A percentile compares a stretch with the other conserved stretches of the same genome.
These are phyloP conservation scores for Bocquillonia castaneifolia DNA, from an alignment of 441 rosid genomes.

Conservation along the genomic window DNA sequence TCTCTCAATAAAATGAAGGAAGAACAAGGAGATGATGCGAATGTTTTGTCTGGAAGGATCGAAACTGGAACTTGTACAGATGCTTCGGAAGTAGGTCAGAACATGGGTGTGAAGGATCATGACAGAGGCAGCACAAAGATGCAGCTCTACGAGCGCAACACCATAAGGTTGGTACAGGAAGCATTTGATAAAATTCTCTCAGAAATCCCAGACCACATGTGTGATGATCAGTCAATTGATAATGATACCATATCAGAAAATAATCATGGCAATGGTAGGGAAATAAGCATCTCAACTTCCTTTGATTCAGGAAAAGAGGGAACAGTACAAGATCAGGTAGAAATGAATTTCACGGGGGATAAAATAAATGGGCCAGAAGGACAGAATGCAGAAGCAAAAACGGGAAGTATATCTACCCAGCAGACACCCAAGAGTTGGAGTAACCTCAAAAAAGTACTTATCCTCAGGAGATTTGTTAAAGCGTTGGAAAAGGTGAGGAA, in stretches of 20 bases:
- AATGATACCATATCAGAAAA: conserved; percentile 34
- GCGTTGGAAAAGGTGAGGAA: conserved; percentile 63
- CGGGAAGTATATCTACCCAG: conserved; percentile 29
- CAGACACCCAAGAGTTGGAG: conserved; percentile 64
- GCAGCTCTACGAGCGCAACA: conserved; percentile 45
- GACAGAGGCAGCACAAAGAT: conserved; percentile 29
- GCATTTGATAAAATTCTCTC: conserved; percentile 73
- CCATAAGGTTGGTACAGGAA: conserved; percentile 67
- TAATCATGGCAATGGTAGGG: conserved; percentile 28
- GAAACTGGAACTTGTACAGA: conserved; percentile 19
- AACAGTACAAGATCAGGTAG: conserved; percentile 15
- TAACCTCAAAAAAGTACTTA: conserved; percentile 63
- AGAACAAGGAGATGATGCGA: conserved; percentile 26
- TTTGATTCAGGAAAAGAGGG: conserved; percentile 26
- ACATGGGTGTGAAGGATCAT: conserved; percentile 20
- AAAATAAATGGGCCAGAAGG: conserved; percentile 17
- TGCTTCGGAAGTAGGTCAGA: conserved; percentile 23
- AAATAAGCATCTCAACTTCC: conserved; percentile 27
- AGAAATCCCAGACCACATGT: conserved; percentile 63
- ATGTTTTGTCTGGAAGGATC: conserved; percentile 16
- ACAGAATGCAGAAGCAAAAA: conserved; percentile 32
- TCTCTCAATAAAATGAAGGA: conserved; percentile 23
- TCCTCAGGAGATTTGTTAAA: conserved; percentile 71
- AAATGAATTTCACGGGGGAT: conserved; percentile 14
- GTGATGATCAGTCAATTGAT: conserved; percentile 45